Evolutionary conservation across 2,329 filamentous ascomycete genomes (phyloP), one percentile per base, ranked within the genome.

Genomic region (Nigrograna mackinnonii): DNA sequence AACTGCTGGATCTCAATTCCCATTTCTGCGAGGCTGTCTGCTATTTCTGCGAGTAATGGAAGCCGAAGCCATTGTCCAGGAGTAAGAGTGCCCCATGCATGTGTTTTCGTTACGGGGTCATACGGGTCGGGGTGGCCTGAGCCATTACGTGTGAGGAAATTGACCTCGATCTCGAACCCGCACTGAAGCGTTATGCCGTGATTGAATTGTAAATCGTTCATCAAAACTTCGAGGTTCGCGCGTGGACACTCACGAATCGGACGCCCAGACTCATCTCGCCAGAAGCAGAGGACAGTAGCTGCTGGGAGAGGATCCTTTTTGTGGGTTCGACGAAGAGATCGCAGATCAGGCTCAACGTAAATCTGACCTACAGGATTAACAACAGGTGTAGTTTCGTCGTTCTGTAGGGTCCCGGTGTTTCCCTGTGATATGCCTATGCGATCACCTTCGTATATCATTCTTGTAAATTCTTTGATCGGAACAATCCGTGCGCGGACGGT

Each of bases 151-250:
- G 77, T 76, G 50, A 92, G 72, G 50, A 95, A 84, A 1, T 88
- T 77, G 7, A 94, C 80, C 66, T 95, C 89, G 30, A 95, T 82
- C 65, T 95, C 90, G 52, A 94, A 95, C 0, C 89, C 90, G 13
- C 90, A 67, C 0, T 85, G 73, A 35, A 91, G 82, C 3, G 75
- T 67, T 2, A 89, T 72, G 2, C 75, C 73, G 26, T 75, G 67
- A 5, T 80, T 71, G 2, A 67, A 54, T 9, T 76, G 69, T 0
- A 86, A 78, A 5, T 70, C 67, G 0, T 77, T 70, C 2, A 85
- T 59, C 0, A 83, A 72, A 3, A 67, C 72, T 24, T 68, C 57
- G n/a, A 75, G 62, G 30, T 54, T 62, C 30, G 58, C 56, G 35
- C 72, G 78, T 1, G 89, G 88, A 54, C 89, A 95, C 0, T 84